Base-by-base conservation (phyloP, 345 rosid species). In the Aquilaria malaccensis region DNA sequence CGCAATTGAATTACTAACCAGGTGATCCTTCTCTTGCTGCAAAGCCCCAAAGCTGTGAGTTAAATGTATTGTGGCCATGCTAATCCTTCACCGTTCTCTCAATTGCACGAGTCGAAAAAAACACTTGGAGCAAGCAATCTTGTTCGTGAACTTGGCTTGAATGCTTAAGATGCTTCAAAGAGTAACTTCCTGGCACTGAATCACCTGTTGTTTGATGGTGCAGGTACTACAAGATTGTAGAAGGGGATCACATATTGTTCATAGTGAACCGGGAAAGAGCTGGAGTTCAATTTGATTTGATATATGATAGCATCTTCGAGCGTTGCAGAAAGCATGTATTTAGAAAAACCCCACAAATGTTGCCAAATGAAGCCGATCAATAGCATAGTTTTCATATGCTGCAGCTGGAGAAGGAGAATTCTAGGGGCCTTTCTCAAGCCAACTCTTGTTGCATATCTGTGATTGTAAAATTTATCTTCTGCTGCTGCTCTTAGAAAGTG, bases 171-270 rank as follows among this genome's bases (percentile, higher is more conserved):
- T 59, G 37, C 33, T 53, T 12, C 7, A 9, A 37, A 37, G 43
- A 9, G 5, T 37, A 37, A 37, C 43, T 9, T 9, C 43, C 7
- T 4, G 43, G 7, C 43, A 37, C 71, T 73, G 45, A 73, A 68
- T n/a, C 0, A 37, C 50, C 30, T 43, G 12, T 55, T 48, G 13
- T 4, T 46, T 55, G 31, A 45, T 13, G 0, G 43, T 65, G 79
- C 77, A 94, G 99, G 99, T 90, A 88, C 74, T 88, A 94, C 88
- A 90, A 88, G 79, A 75, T 88, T 6, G 83, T 86, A 63, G 96
- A 88, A 72, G 99, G 77, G 9, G 99, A 94, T 79, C 99, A 94
- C 77, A 77, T 94, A 30, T 30, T 81, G 52, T 90, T 94, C 76
- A 73, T 94, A 6, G 67, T 94, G 51, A 90, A 85, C 65, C 64